Base-by-base conservation (phyloP, 2,329 filamentous ascomycete species). In the Sporothrix variecibatus region DNA sequence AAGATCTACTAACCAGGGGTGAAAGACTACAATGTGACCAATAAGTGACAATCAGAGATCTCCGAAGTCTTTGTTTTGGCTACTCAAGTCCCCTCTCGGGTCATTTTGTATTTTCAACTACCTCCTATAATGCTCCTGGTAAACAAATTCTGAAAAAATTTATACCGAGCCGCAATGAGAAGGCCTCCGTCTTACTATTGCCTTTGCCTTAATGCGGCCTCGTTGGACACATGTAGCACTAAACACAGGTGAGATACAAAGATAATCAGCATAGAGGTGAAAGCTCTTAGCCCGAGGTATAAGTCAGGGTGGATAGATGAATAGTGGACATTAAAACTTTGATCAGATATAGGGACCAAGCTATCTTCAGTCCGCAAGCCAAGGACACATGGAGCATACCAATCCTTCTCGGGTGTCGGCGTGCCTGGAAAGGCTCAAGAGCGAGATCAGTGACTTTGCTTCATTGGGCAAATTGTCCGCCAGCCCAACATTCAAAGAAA, bases 401-500 rank as follows among this genome's bases (percentile, higher is more conserved):
- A 15, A 3, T 46, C 15, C 11, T 46, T 46, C 43, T 49, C 43
- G 11, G 15, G 43, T 49, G 15, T 4, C 15, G 43, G 9, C 11
- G 20, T 31, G 28, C 28, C 58, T 62, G 58, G 58, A 62, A 26
- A n/a, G 17, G 20, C 58, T 62, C 7, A 31, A 38, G 58, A 62
- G 31, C 31, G 58, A 62, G 58, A 62, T 62, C 31, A 20, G 17
- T 38, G 17, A 12, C 31, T 62, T 62, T 62, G 26, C 26, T 62
- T 62, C 58, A 62, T 31, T 34, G 58, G 28, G 28, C 28, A 31
- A 62, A 62, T 38, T 34, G 31, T 62, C 58, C 58, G 17, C 26
- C 58, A 38, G 58, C 58, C 46, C 31, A 34, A 62, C 58, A 34
- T 64, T 64, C 38, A 38, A 64, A 64, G 60, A 64, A 40, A 62